Percentiles rank a stretch among this genome's conserved stretches.
phyloP scores from a whole-genome alignment of 352 stramenopile genomes.

The Lagenidium giganteum region DNA sequence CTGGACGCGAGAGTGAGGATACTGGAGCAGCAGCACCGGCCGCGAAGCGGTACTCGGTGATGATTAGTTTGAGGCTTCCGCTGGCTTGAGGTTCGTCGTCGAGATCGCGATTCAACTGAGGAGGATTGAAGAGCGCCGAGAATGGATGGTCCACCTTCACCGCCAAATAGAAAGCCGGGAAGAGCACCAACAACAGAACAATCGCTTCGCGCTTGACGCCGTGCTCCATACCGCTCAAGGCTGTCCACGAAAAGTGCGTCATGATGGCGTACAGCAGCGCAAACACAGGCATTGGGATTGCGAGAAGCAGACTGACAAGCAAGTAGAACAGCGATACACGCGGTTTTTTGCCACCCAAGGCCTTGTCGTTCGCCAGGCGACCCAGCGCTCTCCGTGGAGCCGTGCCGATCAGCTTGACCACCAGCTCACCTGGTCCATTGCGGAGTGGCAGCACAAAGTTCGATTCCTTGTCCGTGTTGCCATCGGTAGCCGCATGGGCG shows the following conservation, averaged over 20 bases:
- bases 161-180: slow-evolving; percentile 61
- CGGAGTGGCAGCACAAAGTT: slow-evolving; percentile 54
- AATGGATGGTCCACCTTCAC: slow-evolving; percentile 75
- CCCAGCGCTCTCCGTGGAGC: slow-evolving; percentile 37
- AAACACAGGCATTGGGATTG: slow-evolving; percentile 60
- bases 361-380: slow-evolving; percentile 25
- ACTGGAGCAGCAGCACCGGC: background rate
- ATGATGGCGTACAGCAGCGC: slow-evolving; percentile 67
- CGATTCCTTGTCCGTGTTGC: slow-evolving; percentile 24
- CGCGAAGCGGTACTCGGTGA: slow-evolving; percentile 71
- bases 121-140: slow-evolving; percentile 50
- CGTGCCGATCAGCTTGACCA: slow-evolving; percentile 51
- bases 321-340: slow-evolving; percentile 32
- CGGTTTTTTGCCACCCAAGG: no score
- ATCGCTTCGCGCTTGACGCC: slow-evolving; percentile 45
- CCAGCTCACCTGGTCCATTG: slow-evolving; percentile 50
- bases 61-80: slow-evolving; percentile 66
- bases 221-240: slow-evolving; percentile 31
- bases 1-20: slow-evolving; percentile 3
- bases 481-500: slow-evolving; percentile 26
- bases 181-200: slow-evolving; percentile 48
- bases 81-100: slow-evolving; percentile 15
- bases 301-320: slow-evolving; percentile 31
- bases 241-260: slow-evolving; percentile 52
- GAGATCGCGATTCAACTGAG: slow-evolving; percentile 7